Percentiles rank a stretch among this genome's conserved stretches.
Conservation (phyloP, 2,329 filamentous ascomycete genomes). For the Alternaria longipes region DNA sequence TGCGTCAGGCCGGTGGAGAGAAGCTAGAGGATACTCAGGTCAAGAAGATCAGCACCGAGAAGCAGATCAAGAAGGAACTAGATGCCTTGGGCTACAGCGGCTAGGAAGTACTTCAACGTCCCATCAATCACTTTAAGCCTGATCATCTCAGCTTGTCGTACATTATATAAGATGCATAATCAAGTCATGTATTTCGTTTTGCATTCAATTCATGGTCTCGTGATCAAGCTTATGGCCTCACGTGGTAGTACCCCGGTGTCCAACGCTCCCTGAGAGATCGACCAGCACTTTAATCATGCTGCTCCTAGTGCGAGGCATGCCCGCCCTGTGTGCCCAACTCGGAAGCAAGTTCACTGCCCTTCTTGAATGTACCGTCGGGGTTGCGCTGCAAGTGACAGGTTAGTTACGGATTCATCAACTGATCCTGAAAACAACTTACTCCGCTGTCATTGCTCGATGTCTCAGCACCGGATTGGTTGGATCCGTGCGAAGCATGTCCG, state of each 20-base stretch:
- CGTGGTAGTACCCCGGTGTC: not conserved
- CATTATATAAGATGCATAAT: not conserved
- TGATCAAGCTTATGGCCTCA: not conserved
- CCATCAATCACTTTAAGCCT: not conserved
- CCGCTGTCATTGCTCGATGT: conserved; percentile 23
- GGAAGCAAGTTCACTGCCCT: conserved; percentile 47
- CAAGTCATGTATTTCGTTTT: not conserved
- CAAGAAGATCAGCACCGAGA: conserved; percentile 95
- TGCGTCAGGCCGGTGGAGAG: conserved; percentile 92
- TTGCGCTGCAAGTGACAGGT: conserved; percentile 48
- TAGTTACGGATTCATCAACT: conserved; percentile 37
- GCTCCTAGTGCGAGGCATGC: conserved; percentile 33
- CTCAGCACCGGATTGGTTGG: conserved; percentile 20
- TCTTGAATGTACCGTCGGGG: conserved; percentile 53
- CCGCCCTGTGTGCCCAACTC: conserved; percentile 48
- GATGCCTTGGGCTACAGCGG: conserved; percentile 63
- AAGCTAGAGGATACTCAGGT: conserved; percentile 98
- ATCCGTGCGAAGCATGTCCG: conserved; percentile 45
- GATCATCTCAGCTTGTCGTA: not conserved
- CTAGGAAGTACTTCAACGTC: conserved; percentile 18
- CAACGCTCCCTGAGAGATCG: not conserved
- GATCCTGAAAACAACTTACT: conserved; percentile 34
- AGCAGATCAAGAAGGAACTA: conserved; percentile 83
- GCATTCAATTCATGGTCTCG: not conserved
- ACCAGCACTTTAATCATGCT: not conserved